Percentiles rank a stretch among this genome's conserved stretches.
Evolutionary conservation across 2,329 filamentous ascomycete genomes (phyloP).

Genomic region (Fusarium denticulatum): DNA sequence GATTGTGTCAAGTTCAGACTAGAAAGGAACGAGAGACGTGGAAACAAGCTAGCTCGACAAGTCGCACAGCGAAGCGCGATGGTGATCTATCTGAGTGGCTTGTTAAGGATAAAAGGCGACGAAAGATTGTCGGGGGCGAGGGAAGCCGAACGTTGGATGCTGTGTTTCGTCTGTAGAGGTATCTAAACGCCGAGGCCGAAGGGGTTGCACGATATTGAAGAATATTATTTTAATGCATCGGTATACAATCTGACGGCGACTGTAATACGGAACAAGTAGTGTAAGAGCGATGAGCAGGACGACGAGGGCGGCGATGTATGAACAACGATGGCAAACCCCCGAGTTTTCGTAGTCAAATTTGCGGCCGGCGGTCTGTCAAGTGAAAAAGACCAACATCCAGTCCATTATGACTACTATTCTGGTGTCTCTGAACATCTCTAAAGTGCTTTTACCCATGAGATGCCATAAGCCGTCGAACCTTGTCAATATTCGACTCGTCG

Average conservation of each 20-base stretch:
- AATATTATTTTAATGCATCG: accelerated
- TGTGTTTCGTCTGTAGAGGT: background rate
- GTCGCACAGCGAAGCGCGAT: no score
- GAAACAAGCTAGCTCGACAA: background rate
- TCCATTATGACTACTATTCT: no score
- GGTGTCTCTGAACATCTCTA: accelerated
- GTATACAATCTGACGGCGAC: background rate
- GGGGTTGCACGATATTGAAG: background rate
- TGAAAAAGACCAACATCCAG: no score
- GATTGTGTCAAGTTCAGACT: background rate
- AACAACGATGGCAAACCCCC: background rate
- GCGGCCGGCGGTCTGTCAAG: no score
- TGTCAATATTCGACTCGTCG: background rate
- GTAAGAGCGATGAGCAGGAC: background rate
- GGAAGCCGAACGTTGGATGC: background rate
- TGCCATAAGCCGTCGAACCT: accelerated
- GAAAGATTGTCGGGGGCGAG: no score
- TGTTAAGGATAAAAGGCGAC: no score
- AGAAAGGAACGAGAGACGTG: no score
- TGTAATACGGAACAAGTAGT: no score
- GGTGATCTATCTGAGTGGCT: no score
- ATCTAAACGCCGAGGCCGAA: background rate
- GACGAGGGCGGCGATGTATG: no score
- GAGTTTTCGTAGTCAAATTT: no score
- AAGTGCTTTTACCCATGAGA: background rate